Conservation (phyloP, 441 rosid genomes). For the Populus hybrid region DNA sequence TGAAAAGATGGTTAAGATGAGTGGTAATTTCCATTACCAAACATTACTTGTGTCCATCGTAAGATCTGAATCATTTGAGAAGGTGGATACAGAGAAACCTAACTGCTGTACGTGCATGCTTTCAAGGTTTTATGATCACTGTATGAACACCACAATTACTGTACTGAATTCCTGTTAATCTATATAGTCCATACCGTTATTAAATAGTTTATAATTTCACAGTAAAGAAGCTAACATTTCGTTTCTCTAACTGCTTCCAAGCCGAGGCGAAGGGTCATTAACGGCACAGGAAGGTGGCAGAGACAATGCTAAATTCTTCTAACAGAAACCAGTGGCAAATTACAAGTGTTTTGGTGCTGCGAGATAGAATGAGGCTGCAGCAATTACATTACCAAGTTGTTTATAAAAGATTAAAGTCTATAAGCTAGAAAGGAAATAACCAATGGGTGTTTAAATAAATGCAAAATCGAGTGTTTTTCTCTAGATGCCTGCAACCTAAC, state of each 20-base stretch:
- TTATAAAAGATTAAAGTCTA: not conserved
- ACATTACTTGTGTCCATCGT: not conserved
- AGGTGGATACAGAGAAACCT: not conserved
- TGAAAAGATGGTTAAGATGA: slow-evolving; percentile 4
- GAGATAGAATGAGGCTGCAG: not conserved
- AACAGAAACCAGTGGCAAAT: not conserved
- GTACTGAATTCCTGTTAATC: not conserved
- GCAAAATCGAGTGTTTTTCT: not conserved
- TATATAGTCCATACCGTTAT: not conserved
- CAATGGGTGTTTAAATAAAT: not conserved
- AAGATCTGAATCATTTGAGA: not conserved
- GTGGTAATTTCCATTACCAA: not conserved
- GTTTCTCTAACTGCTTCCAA: not conserved
- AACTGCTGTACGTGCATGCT: not conserved
- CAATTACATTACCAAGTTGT: not conserved
- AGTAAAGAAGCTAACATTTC: not conserved
- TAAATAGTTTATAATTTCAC: not conserved
- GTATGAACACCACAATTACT: not conserved
- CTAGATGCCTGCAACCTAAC: too few species aligned
- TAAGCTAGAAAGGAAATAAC: not conserved
- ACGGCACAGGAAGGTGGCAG: not conserved
- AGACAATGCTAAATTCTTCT: not conserved
- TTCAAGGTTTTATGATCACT: not conserved
- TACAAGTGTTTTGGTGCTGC: not conserved
- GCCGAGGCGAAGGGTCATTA: not conserved